Percentiles rank a stretch among this genome's conserved stretches.
phyloP scores from a whole-genome alignment of 2,329 filamentous ascomycete genomes.

The Alternaria infectoria region DNA sequence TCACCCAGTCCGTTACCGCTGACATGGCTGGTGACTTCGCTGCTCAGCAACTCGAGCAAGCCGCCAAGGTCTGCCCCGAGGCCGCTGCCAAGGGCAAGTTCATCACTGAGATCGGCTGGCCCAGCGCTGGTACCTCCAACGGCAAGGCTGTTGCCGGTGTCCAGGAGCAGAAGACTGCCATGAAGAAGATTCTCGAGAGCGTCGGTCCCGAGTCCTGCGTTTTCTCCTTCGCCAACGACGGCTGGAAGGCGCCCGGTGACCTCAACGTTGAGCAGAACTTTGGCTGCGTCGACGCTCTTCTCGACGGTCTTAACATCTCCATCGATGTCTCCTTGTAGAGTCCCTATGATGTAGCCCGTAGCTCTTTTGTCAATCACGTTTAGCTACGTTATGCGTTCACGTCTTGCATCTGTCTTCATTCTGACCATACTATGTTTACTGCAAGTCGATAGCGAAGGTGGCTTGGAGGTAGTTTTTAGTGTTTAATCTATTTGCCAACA shows the following conservation, averaged over 20 bases:
- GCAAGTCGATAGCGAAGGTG: slow-evolving; percentile 15
- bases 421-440: neutral
- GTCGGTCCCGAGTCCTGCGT: slow-evolving; percentile 75
- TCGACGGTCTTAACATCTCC: neutral
- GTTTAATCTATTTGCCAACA: slow-evolving; percentile 13
- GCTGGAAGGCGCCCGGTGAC: slow-evolving; percentile 76
- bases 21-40: slow-evolving; percentile 77
- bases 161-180: slow-evolving; percentile 72
- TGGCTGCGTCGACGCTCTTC: slow-evolving; percentile 66
- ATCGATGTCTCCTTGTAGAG: neutral
- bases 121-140: slow-evolving; percentile 71
- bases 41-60: slow-evolving; percentile 71
- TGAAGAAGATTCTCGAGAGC: slow-evolving; percentile 70
- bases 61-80: slow-evolving; percentile 72
- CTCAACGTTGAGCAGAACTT: slow-evolving; percentile 82
- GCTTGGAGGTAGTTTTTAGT: slow-evolving; percentile 19
- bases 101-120: slow-evolving; percentile 94
- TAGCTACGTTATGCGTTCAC: neutral
- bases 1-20: slow-evolving; percentile 74
- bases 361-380: slow-evolving; percentile 12
- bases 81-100: slow-evolving; percentile 66
- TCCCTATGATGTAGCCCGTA: slow-evolving; percentile 2
- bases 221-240: slow-evolving; percentile 81
- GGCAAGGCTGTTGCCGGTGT: slow-evolving; percentile 72
- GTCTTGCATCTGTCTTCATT: neutral